phyloP scores from a whole-genome alignment of 352 stramenopile species.

The Phytophthora citrophthora region DNA sequence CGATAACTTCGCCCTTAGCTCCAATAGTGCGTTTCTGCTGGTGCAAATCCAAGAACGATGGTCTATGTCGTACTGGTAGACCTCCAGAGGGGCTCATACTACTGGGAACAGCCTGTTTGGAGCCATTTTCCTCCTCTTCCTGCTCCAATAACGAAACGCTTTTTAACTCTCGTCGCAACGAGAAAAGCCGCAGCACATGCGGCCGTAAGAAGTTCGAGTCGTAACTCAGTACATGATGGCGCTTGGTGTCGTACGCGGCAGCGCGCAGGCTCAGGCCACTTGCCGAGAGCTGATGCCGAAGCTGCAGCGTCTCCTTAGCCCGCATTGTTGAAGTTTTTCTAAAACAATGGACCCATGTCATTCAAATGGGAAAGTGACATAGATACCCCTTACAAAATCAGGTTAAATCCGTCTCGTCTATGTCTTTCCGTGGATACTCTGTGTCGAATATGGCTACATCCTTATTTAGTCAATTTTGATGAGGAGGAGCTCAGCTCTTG shows the following conservation, averaged over 20 bases:
- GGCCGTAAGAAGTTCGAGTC: conserved; percentile 48
- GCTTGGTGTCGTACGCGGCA: conserved; percentile 63
- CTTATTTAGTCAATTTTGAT: conserved; percentile 18
- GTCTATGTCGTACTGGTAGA: conserved; percentile 11
- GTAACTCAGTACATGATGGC: conserved; percentile 78
- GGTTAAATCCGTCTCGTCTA: no score
- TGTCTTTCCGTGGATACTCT: no score
- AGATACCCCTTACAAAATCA: conserved; percentile 5
- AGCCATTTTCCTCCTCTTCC: background rate
- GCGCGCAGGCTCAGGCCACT: conserved; percentile 59
- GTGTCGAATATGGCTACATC: background rate
- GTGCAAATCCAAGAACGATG: conserved; percentile 27
- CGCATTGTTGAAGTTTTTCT: conserved; percentile 16
- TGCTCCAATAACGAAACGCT: conserved; percentile 54
- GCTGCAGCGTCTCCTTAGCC: conserved; percentile 66
- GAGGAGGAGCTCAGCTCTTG: background rate
- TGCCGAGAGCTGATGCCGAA: conserved; percentile 75
- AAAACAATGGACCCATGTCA: conserved; percentile 5
- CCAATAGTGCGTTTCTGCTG: conserved; percentile 8
- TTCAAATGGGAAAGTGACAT: conserved; percentile 9
- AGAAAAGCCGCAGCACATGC: conserved; percentile 73
- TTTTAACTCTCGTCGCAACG: conserved; percentile 74
- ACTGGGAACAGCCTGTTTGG: background rate
- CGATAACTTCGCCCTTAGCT: conserved; percentile 12
- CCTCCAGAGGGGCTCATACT: background rate